Conservation (phyloP, 176 grass and related monocot species). For the Eremochloa ophiuroides region DNA sequence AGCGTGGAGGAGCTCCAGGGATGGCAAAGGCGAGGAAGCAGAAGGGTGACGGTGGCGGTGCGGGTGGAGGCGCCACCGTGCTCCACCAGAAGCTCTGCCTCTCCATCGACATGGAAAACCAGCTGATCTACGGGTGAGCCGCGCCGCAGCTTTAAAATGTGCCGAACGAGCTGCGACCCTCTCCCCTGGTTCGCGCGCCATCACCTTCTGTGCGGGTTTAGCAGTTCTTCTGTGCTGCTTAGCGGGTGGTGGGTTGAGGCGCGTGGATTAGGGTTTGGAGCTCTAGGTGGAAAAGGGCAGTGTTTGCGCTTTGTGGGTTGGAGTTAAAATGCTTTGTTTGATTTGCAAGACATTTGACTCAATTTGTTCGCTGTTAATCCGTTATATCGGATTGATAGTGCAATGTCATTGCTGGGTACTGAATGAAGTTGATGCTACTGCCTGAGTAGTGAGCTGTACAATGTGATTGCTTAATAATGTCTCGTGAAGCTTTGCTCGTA, state of each 20-base stretch:
- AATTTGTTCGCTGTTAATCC: neutral
- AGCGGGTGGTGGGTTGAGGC: neutral
- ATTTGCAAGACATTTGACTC: neutral
- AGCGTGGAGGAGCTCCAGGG: slow-evolving; percentile 12
- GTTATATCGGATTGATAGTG: neutral
- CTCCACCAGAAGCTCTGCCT: slow-evolving; percentile 96
- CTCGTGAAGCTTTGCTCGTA: neutral
- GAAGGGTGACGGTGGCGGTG: slow-evolving; percentile 57
- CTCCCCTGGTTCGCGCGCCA: neutral
- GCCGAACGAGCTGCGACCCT: neutral
- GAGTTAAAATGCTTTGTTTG: slow-evolving; percentile 13
- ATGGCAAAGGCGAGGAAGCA: slow-evolving; percentile 97
- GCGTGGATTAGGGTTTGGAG: slow-evolving; percentile 45
- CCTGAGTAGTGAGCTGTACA: neutral
- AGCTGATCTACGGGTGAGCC: slow-evolving; percentile 84
- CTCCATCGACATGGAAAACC: slow-evolving; percentile 88
- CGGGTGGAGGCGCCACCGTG: slow-evolving; percentile 56
- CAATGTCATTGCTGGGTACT: neutral
- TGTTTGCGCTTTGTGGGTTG: slow-evolving; percentile 7
- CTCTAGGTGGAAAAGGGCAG: neutral
- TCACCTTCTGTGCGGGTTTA: slow-evolving; percentile 18
- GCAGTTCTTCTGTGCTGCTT: slow-evolving; percentile 8
- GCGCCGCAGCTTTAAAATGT: slow-evolving; percentile 14
- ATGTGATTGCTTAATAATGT: slow-evolving; percentile 9
- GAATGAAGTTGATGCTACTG: neutral